Base-by-base conservation (phyloP, 2,329 filamentous ascomycete genomes). In the Fusarium sp. region DNA sequence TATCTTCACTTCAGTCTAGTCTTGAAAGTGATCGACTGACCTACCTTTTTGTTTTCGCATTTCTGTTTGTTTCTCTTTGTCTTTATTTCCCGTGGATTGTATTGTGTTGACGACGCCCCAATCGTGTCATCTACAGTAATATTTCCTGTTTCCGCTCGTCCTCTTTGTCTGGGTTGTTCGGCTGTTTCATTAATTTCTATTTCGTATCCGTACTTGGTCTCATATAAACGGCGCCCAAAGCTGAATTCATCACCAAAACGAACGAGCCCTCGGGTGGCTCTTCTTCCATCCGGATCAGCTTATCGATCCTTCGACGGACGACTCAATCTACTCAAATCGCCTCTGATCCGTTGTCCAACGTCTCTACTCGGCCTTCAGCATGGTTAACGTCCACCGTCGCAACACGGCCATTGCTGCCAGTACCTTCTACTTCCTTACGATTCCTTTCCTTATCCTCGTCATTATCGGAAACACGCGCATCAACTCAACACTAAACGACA, bases 401-500 rank as follows among this genome's bases (percentile, higher is more conserved):
- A 85, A 85, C 78, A 91, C 91, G 76, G 87, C 92, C 63, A 78
- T 90, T 25, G 77, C 91, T 48, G 89, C 91, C 48, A 88, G 88
- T 32, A 81, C 92, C 69, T 87, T 91, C 75, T 95, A 96, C 78
- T 83, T 94, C 65, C 77, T 96, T 65, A 87, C 92, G 41, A 86
- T 92, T 69, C 84, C 95, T 69, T 97, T 97, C 79, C 84, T 97
- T 41, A 87, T 97, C 66, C 87, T 97, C 72, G 92, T 88, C 74
- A 86, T 94, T 74, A 88, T 97, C 72, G 94, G 93, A 72, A 94
- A 92, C 80, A 91, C 90, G 56, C 85, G 84, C 74, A 84, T 89
- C 74, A 86, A 85, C 61, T 76, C 84, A 18, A 86, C 92, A 9
- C 84, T 94, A 34, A 87, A 86, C 64, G 82, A 88, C 62, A 93